Percentiles rank a stretch among this genome's conserved stretches.
Evolutionary conservation across 2,329 filamentous ascomycete species (phyloP).

Genomic region (Arthroderma uncinatum): DNA sequence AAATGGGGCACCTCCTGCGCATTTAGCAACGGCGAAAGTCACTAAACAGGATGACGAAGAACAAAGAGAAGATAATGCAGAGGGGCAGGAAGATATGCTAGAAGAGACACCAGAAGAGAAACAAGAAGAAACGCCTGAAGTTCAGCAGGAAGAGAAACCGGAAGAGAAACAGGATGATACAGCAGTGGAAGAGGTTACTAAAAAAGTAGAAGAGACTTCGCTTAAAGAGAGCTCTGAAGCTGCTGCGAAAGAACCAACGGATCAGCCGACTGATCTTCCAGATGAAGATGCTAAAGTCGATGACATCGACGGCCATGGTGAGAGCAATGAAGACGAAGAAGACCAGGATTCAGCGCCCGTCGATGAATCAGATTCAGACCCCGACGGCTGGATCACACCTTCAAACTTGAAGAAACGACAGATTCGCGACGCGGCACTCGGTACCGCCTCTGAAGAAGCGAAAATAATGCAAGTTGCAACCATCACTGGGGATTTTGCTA

Average conservation of each 20-base stretch:
- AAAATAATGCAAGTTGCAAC: constrained; percentile 74
- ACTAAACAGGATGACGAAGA: constrained; percentile 18
- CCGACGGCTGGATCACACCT: constrained; percentile 85
- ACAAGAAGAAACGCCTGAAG: constrained; percentile 18
- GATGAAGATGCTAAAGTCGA: neutral
- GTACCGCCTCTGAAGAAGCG: constrained; percentile 42
- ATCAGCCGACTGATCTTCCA: neutral
- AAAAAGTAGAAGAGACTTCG: constrained; percentile 20
- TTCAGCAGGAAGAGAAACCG: constrained; percentile 8
- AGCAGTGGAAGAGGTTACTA: constrained; percentile 22
- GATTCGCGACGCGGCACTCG: constrained; percentile 49
- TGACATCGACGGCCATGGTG: constrained; percentile 15
- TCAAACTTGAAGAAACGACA: constrained; percentile 81
- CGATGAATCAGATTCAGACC: constrained; percentile 36
- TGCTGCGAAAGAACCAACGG: neutral
- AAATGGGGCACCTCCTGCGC: constrained; percentile 54
- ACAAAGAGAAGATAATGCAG: constrained; percentile 9
- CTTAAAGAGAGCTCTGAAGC: constrained; percentile 18
- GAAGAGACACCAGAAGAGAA: constrained; percentile 20
- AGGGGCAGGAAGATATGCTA: constrained; percentile 18
- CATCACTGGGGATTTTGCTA: constrained; percentile 89
- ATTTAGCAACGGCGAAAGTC: constrained; percentile 14
- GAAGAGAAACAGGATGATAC: constrained; percentile 7
- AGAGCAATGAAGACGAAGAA: constrained; percentile 17
- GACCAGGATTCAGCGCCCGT: constrained; percentile 16